phyloP scores from a whole-genome alignment of 2,329 filamentous ascomycete species.

The Lecanicillium sp. region DNA sequence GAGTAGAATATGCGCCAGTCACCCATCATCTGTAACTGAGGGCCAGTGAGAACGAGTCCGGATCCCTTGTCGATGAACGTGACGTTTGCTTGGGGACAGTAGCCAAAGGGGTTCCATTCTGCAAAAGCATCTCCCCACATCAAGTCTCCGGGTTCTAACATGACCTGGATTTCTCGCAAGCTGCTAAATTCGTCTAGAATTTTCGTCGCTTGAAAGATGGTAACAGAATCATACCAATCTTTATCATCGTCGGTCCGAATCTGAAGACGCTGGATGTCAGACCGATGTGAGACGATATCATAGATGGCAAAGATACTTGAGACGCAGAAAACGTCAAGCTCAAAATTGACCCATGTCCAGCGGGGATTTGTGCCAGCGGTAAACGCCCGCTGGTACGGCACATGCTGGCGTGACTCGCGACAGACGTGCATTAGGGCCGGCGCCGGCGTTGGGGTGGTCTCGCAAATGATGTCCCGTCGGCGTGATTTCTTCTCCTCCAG shows the following conservation, averaged over 20 bases:
- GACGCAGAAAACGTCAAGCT: slow-evolving; percentile 7
- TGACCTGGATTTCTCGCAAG: slow-evolving; percentile 7
- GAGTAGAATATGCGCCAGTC: slow-evolving; percentile 6
- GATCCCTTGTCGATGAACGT: slow-evolving; percentile 4
- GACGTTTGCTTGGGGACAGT: slow-evolving; percentile 3
- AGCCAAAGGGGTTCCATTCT: neutral
- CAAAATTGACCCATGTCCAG: slow-evolving; percentile 11
- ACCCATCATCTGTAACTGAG: slow-evolving; percentile 6
- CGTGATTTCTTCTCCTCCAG: slow-evolving; percentile 2
- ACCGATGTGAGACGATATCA: slow-evolving; percentile 5
- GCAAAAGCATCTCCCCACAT: slow-evolving; percentile 1
- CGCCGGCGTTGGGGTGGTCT: slow-evolving; percentile 4
- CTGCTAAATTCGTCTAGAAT: slow-evolving; percentile 4
- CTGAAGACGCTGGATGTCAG: slow-evolving; percentile 6
- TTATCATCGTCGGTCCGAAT: slow-evolving; percentile 7
- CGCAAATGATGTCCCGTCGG: slow-evolving; percentile 4
- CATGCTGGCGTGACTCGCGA: slow-evolving; percentile 6
- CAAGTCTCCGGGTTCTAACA: slow-evolving; percentile 4
- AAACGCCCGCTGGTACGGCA: slow-evolving; percentile 4
- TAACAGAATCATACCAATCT: slow-evolving; percentile 6
- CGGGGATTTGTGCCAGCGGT: slow-evolving; percentile 8
- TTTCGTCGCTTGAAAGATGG: neutral
- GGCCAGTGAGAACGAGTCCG: slow-evolving; percentile 5
- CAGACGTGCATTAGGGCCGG: slow-evolving; percentile 6
- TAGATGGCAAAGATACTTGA: neutral